phyloP scores from a whole-genome alignment of 2,329 filamentous ascomycete species.

The Aureobasidium zeae region DNA sequence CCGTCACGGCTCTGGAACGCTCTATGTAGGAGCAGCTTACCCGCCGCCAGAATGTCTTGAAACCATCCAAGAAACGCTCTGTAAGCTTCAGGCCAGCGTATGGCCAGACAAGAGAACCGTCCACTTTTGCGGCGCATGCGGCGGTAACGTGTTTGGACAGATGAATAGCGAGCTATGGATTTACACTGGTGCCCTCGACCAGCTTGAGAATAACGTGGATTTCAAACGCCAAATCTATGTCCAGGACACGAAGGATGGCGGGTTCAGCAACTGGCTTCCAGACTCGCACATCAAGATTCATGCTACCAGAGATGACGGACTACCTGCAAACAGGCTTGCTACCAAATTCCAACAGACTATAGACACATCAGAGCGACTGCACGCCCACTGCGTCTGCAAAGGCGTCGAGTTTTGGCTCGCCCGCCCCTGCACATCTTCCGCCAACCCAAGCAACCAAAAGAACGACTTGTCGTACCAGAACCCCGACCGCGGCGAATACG shows the following conservation, averaged over 20 bases:
- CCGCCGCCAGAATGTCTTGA: slow-evolving; percentile 22
- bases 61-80: slow-evolving; percentile 22
- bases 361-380: slow-evolving; percentile 23
- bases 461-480: slow-evolving; percentile 45
- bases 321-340: background rate
- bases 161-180: slow-evolving; percentile 22
- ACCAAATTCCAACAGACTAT: background rate
- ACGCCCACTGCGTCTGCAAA: slow-evolving; percentile 46
- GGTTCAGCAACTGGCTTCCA: slow-evolving; percentile 29
- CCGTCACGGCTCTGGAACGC: background rate
- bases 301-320: background rate
- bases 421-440: slow-evolving; percentile 43
- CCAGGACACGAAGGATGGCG: slow-evolving; percentile 31
- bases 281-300: slow-evolving; percentile 19
- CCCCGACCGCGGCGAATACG: slow-evolving; percentile 17
- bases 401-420: slow-evolving; percentile 49
- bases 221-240: slow-evolving; percentile 27
- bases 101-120: slow-evolving; percentile 35
- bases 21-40: slow-evolving; percentile 27
- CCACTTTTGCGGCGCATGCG: slow-evolving; percentile 45
- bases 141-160: slow-evolving; percentile 31
- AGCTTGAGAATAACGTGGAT: slow-evolving; percentile 25
- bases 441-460: slow-evolving; percentile 39
- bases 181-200: slow-evolving; percentile 26
- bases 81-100: slow-evolving; percentile 35